These are phyloP conservation scores for Barnettozyma populi DNA, from an alignment of 805 yeast genomes.

Conservation along the genomic window DNA sequence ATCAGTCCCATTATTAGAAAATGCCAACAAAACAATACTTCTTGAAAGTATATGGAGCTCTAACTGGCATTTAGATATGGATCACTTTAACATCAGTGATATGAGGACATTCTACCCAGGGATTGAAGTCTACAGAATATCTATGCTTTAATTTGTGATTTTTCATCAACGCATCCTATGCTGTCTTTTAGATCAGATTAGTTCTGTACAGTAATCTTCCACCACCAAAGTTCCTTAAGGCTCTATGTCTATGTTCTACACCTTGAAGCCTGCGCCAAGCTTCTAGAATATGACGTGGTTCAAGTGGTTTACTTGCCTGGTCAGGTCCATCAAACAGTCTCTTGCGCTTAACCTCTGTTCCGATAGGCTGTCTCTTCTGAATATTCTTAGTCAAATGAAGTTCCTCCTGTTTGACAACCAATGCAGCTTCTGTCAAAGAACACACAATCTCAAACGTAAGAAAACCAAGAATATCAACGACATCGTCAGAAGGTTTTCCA, in stretches of 20 bases:
- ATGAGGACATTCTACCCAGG: slow-evolving; percentile 54
- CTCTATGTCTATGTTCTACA: slow-evolving; percentile 49
- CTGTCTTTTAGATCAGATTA: slow-evolving; percentile 26
- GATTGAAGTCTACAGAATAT: slow-evolving; percentile 45
- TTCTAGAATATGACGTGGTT: slow-evolving; percentile 77
- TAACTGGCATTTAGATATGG: slow-evolving; percentile 59
- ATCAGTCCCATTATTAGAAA: slow-evolving; percentile 19
- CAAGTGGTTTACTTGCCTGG: slow-evolving; percentile 69
- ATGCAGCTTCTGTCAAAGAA: slow-evolving; percentile 86
- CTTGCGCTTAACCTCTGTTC: slow-evolving; percentile 43
- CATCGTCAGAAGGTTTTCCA: slow-evolving; percentile 91
- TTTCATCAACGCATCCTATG: not conserved
- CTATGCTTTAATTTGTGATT: not conserved
- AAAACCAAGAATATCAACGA: slow-evolving; percentile 91
- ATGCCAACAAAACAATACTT: slow-evolving; percentile 8
- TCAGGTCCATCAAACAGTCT: slow-evolving; percentile 85
- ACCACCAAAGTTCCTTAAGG: slow-evolving; percentile 65
- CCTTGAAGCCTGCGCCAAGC: slow-evolving; percentile 82
- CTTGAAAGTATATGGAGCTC: slow-evolving; percentile 32
- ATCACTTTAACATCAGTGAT: slow-evolving; percentile 57
- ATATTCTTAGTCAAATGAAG: slow-evolving; percentile 38
- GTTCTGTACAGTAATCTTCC: slow-evolving; percentile 31
- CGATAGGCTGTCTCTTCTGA: slow-evolving; percentile 23
- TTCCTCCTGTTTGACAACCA: slow-evolving; percentile 69
- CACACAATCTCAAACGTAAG: slow-evolving; percentile 96